Evolutionary conservation across 768 basidiomycete species (phyloP), one percentile per base, ranked within the genome.

Genomic region (Tylopilus sp.): DNA sequence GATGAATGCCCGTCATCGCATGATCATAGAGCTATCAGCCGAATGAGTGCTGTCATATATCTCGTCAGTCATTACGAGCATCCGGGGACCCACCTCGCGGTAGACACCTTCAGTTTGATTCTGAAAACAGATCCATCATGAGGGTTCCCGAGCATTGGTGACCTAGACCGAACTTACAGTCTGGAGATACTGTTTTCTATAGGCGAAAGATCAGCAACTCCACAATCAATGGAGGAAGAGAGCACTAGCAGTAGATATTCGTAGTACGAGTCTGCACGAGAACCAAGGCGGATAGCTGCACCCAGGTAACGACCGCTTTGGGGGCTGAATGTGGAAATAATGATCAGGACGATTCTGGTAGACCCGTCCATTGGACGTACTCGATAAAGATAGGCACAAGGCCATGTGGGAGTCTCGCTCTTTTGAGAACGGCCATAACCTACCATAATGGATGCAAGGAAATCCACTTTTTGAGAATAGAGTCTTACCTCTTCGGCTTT

Each of bases 241-340:
- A 30, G 33, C 10, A 68, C 81, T 72, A 55, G 89, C 87, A 94
- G 63, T 15, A 93, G 70, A 63, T 95, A 93, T 67, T 95, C 95
- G 64, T 97, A 98, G 71, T 85, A 98, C 3, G 91, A 93, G 67
- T 98, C 95, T 26, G 87, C 95, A 39, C 93, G 79, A 30, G 93
- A 93, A 23, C 95, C 95, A 20, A 98, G 79, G 12, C 94, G 83
- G 55, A 98, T 88, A 17, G 87, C 80, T 12, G 88, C 83, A 22
- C 80, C 70, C 18, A 83, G 68, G 55, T 82, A 86, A 47, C 68
- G 72, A 18, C 85, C 83, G 40, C 64, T 71, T 26, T 70, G 48
- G 0, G 80, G 74, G 23, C 85, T 85, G 53, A 30, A 17, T 6
- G 22, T 40, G 22, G 39, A 44, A 53, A 44, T 18, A 56, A 45